Evolutionary conservation across 2,329 filamentous ascomycete species (phyloP), one percentile per base, ranked within the genome.

Genomic region (Dactylellina haptotyla): DNA sequence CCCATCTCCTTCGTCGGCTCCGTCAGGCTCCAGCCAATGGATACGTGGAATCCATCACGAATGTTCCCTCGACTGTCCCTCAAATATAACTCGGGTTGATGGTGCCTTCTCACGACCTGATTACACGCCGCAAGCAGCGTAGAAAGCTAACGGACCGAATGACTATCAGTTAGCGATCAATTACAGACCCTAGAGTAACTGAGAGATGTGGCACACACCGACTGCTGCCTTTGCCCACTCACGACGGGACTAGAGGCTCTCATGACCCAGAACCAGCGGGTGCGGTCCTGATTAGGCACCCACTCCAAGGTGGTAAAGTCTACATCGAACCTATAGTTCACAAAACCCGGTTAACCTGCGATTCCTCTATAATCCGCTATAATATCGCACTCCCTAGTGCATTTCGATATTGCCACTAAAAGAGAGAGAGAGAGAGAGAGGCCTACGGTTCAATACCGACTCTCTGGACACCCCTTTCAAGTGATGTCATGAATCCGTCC

Each of bases 251-350:
- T 62, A 2, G 37, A 25, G 26, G 93, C 85, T 20, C 87, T 85
- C 51, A 97, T 80, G 1, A 97, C 91, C 4, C 97, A 85, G 79
- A 99, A 99, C 81, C 90, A 94, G 46, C 95, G 87, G 18, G 87
- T 90, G 34, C 83, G 81, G 76, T 89, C 86, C 75, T 84, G 85
- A 78, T 92, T 92, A 0, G 87, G 82, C 51, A 89, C 88, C 88
- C 89, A 91, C 75, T 85, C 83, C 51, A 89, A 77, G 18, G 80
- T 79, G 2, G 80, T 79, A n/a, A 85, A 83, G 2, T 75, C 75
- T 14, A 85, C 80, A 8, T 80, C 73, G 76, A 85, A 89, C 79
- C 77, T 88, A 85, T 78, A 85, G 51, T 82, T 85, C 76, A 81
- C 83, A 78, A 30, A 75, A 75, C 62, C 79, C 54, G 62, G 39